Base-by-base conservation (phyloP, 176 grass and related monocot genomes). In the Carex kokanica region DNA sequence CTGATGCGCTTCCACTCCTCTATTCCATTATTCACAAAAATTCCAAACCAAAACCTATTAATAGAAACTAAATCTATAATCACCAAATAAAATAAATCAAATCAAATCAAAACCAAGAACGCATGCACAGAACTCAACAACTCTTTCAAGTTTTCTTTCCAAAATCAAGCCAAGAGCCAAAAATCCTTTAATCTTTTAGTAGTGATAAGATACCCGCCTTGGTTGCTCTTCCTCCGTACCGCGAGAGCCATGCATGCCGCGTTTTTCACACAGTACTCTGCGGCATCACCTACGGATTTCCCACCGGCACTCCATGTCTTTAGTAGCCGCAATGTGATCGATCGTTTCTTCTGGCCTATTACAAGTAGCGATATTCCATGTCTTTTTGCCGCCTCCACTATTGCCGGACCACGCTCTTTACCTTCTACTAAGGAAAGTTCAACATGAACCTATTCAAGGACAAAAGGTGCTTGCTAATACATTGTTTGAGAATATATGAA, bases 201-300 rank as follows among this genome's bases (percentile, higher is more conserved):
- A 75, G 91, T 97, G 86, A 97, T 87, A 83, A 97, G 86, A 83
- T 94, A 97, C 0, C 91, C 94, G 18, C 84, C 89, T 81, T 88
- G 78, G 31, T 88, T 78, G 86, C 89, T 90, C 89, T 97, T 97
- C 17, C 80, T 86, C 65, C 91, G 83, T 63, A 97, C 90, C 2
- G 91, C 94, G 3, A 94, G 70, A 1, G 86, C 84, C 89, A 87
- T 90, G 75, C 91, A 97, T 11, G 88, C 36, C 0, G 94, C 89
- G 24, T 97, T 83, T 86, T 97, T 88, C 56, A 97, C 82, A 4
- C 94, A 94, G 49, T 94, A 97, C 41, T 97, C 94, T 0, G 69
- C 87, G 6, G 88, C 75, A 79, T 68, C n/a, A 0, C 23, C 11
- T 7, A 60, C 17, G n/a, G 2, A 15, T 78, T 1, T 68, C 2